phyloP scores from a whole-genome alignment of 495 filamentous ascomycete genomes.

The Tuber microsphaerosporum region DNA sequence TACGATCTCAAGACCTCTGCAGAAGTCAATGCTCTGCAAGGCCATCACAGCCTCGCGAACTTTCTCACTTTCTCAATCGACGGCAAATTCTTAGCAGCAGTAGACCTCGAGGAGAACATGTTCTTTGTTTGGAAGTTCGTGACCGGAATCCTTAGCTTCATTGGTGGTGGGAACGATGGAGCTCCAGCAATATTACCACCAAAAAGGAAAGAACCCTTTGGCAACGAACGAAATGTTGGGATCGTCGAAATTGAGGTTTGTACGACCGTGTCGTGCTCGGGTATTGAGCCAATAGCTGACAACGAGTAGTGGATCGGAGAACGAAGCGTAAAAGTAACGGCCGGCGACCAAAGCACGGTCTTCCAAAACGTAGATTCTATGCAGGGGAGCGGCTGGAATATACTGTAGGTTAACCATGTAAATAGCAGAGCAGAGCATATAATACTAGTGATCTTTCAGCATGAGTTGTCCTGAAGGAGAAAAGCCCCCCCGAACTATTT shows the following conservation, averaged over 20 bases:
- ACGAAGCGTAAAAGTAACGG: constrained; percentile 28
- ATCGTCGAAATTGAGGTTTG: constrained; percentile 25
- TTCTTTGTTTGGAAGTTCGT: constrained; percentile 36
- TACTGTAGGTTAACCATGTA: background rate
- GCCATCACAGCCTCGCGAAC: constrained; percentile 22
- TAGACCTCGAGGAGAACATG: constrained; percentile 24
- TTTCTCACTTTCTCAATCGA: constrained; percentile 26
- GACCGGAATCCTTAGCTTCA: constrained; percentile 35
- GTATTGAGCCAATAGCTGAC: constrained; percentile 1
- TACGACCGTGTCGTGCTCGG: background rate
- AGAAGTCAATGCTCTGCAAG: constrained; percentile 21
- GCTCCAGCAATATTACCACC: constrained; percentile 19
- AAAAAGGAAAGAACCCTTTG: constrained; percentile 18
- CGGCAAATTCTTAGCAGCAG: constrained; percentile 29
- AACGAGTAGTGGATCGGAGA: constrained; percentile 30
- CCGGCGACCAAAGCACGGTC: constrained; percentile 16
- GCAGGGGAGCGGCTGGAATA: constrained; percentile 10
- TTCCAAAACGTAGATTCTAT: constrained; percentile 20
- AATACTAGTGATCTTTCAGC: background rate
- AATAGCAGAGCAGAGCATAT: background rate
- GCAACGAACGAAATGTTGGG: constrained; percentile 14
- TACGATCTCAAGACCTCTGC: constrained; percentile 33
- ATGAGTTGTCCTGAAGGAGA: background rate
- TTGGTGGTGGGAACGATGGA: constrained; percentile 34
- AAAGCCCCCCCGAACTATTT: background rate